These are phyloP conservation scores for Excoecaria agallocha DNA, from an alignment of 345 rosid genomes.

Conservation along the genomic window DNA sequence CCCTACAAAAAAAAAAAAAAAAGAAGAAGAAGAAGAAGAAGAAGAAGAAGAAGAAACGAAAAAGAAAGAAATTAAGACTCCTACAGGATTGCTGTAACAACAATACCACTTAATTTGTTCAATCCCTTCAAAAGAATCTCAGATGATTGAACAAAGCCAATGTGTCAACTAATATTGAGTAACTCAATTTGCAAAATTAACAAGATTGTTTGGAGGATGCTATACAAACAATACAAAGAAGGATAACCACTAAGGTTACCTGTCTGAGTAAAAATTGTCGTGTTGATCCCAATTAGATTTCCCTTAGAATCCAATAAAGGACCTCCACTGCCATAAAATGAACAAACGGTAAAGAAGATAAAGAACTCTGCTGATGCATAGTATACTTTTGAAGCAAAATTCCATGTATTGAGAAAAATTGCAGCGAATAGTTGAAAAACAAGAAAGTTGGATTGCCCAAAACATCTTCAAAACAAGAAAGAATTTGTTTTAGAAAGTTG, in stretches of 20 bases:
- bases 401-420: neutral
- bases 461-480: neutral
- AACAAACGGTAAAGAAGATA: constrained; percentile 2
- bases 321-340: constrained; percentile 66
- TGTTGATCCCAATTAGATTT: constrained; percentile 83
- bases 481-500: neutral
- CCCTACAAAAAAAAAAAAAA: constrained; percentile 41
- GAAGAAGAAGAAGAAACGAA: too few species aligned
- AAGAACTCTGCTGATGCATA: neutral
- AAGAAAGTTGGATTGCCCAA: too few species aligned
- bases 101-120: neutral
- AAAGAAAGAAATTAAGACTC: neutral
- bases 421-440: neutral
- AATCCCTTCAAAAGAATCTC: neutral
- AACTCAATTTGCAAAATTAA: neutral
- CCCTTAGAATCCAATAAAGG: constrained; percentile 92
- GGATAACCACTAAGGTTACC: constrained; percentile 33
- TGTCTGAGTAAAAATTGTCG: constrained; percentile 90
- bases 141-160: neutral
- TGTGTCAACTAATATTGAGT: neutral
- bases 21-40: too few species aligned
- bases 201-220: neutral
- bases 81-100: neutral
- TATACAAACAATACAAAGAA: neutral
- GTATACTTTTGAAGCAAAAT: neutral